Evolutionary conservation across 164 flowering plant species (phyloP).

Genomic region (Stephania yunnanensis): DNA sequence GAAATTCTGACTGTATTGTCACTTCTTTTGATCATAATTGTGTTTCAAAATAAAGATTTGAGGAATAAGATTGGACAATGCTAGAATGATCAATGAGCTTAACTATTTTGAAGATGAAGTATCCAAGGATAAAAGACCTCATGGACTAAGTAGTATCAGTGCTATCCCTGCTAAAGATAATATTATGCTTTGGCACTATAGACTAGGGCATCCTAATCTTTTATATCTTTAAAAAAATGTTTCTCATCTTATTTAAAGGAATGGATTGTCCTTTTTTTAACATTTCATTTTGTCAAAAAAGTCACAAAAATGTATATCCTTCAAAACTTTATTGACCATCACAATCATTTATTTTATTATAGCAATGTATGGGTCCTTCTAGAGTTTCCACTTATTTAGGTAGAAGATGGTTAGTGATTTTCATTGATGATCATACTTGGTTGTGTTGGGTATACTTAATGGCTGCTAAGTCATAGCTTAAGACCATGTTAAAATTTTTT

Average conservation of each 20-base stretch:
- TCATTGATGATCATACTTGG: constrained; percentile 1
- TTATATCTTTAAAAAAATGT: constrained; percentile 9
- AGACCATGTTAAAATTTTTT: background rate
- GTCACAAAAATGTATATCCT: background rate
- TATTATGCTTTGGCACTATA: constrained; percentile 11
- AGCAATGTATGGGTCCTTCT: background rate
- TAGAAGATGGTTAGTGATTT: background rate
- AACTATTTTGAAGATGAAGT: constrained; percentile 3
- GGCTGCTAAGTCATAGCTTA: background rate
- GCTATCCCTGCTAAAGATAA: background rate
- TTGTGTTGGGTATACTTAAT: background rate
- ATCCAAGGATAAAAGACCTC: constrained; percentile 4
- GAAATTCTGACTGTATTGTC: constrained; percentile 2
- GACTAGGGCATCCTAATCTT: constrained; percentile 14
- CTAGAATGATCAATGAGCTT: constrained; percentile 9
- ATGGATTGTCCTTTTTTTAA: background rate
- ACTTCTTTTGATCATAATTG: constrained; percentile 5
- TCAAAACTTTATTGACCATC: background rate
- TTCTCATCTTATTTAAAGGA: constrained; percentile 5
- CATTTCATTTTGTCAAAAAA: constrained; percentile 3
- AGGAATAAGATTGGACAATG: constrained; percentile 27
- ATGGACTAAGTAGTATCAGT: background rate
- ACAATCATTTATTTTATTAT: background rate
- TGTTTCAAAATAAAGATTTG: constrained; percentile 12
- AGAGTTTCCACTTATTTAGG: background rate